Evolutionary conservation across 179 eudicot genomes (phyloP).

Genomic region (Dionaea muscipula): DNA sequence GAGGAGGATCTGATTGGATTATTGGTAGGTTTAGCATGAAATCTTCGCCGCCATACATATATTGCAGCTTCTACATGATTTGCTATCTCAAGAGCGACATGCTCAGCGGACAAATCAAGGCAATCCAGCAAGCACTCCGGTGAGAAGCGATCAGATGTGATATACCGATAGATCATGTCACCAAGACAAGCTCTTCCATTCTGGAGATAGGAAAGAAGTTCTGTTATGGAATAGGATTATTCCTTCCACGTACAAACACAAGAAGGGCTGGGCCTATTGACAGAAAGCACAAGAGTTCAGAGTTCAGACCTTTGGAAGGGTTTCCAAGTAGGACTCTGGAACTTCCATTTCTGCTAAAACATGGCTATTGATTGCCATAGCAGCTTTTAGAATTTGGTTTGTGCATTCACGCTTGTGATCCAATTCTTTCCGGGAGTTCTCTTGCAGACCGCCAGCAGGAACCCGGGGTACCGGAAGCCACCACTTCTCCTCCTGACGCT

Average conservation of each 20-base stretch:
- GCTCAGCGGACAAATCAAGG: conserved; percentile 65
- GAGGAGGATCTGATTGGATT: conserved; percentile 40
- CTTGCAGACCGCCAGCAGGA: conserved; percentile 58
- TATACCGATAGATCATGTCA: conserved; percentile 67
- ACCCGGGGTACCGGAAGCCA: conserved; percentile 88
- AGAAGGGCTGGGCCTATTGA: too few relatives aligned
- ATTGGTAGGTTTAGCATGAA: conserved; percentile 33
- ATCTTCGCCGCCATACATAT: conserved; percentile 58
- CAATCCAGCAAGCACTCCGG: conserved; percentile 76
- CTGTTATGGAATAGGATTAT: background rate
- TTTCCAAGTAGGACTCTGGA: conserved; percentile 57
- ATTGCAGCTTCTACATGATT: conserved; percentile 76
- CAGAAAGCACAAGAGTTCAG: too few relatives aligned
- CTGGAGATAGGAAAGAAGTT: conserved; percentile 18
- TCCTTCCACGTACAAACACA: too few relatives aligned
- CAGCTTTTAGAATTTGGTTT: conserved; percentile 76
- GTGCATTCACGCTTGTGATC: conserved; percentile 72
- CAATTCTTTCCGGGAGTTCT: conserved; percentile 49
- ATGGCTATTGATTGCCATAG: conserved; percentile 62
- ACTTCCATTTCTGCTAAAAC: conserved; percentile 74
- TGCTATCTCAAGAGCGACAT: conserved; percentile 71
- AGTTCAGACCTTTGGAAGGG: conserved; percentile 58
- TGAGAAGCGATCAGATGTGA: conserved; percentile 66
- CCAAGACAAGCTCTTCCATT: conserved; percentile 80
- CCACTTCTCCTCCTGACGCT: conserved; percentile 77